Evolutionary conservation across 805 yeast species (phyloP), one percentile per base, ranked within the genome.

Genomic region (Pichia exigua): DNA sequence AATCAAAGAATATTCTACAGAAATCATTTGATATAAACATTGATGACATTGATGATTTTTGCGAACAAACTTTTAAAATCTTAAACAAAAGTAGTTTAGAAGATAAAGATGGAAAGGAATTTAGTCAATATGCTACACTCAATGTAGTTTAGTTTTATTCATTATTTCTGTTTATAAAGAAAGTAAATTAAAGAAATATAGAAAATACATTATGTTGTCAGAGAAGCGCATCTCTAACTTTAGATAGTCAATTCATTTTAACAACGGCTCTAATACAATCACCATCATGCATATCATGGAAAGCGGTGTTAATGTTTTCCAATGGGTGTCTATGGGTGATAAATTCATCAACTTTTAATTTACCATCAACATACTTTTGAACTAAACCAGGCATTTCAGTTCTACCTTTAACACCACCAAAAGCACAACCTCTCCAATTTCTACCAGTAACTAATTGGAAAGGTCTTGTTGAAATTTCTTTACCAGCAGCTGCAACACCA

Each of bases 391-490:
- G 97, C 75, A 94, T 79, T 75, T 94, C 97, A 42, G 96, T 68
- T 76, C 97, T 86, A 67, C 99, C 98, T 74, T 94, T 94, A 66
- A 94, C 90, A 69, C 98, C 99, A 64, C 99, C 99, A 62, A 89
- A 94, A n/a, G 99, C 99, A 65, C 96, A 88, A 63, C 99, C 99
- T 70, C 81, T 87, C 98, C 99, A 92, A 49, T 87, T 96, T 74
- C 99, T 85, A 62, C 99, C 99, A 42, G 98, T 94, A 58, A 94
- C 98, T 70, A 94, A 81, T 76, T 92, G 98, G 87, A 94, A 94
- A 55, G 99, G 99, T 73, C 98, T 83, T 46, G 98, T 94, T 53
- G 96, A 73, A 58, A 95, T 91, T 74, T 94, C 98, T 73, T 90
- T 78, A 59, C 99, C 99, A 42, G 97, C 96, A 60, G 97, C 96